phyloP scores from a whole-genome alignment of 2,329 filamentous ascomycete species.

The Endocalyx cinctus region DNA sequence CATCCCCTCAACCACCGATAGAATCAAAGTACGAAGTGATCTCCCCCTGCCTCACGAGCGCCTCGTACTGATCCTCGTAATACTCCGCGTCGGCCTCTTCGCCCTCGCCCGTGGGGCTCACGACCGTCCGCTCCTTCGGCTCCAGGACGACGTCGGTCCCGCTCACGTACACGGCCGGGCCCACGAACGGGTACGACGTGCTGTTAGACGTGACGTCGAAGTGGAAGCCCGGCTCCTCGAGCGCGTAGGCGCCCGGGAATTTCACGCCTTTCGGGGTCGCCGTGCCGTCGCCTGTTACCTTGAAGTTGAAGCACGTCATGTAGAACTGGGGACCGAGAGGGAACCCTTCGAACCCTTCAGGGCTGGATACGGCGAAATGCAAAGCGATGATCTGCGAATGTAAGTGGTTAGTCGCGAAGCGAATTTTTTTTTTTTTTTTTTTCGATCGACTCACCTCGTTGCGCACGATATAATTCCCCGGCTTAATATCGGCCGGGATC shows the following conservation, averaged over 20 bases:
- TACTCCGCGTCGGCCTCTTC: neutral
- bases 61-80: neutral
- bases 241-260: neutral
- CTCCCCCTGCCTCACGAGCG: neutral
- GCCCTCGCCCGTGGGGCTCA: constrained; percentile 1
- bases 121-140: neutral
- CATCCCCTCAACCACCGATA: neutral
- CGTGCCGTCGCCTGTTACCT: neutral
- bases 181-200: neutral
- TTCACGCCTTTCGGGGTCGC: neutral
- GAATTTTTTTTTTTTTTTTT: too few species aligned
- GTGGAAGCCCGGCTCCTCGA: neutral
- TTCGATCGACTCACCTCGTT: neutral
- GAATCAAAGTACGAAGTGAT: constrained; percentile 1
- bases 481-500: constrained; percentile 1
- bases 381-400: neutral
- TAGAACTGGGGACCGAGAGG: constrained; percentile 1
- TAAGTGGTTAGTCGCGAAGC: too few species aligned
- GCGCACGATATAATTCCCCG: constrained; percentile 1
- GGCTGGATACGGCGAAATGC: neutral
- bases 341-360: neutral
- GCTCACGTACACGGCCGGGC: constrained; percentile 1
- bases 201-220: neutral
- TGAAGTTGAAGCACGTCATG: constrained; percentile 2
- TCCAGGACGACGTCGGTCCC: neutral